A percentile compares a stretch with the other conserved stretches of the same genome.
Evolutionary conservation across 2,329 filamentous ascomycete species (phyloP).

Genomic region (Diaporthe aspalathi): DNA sequence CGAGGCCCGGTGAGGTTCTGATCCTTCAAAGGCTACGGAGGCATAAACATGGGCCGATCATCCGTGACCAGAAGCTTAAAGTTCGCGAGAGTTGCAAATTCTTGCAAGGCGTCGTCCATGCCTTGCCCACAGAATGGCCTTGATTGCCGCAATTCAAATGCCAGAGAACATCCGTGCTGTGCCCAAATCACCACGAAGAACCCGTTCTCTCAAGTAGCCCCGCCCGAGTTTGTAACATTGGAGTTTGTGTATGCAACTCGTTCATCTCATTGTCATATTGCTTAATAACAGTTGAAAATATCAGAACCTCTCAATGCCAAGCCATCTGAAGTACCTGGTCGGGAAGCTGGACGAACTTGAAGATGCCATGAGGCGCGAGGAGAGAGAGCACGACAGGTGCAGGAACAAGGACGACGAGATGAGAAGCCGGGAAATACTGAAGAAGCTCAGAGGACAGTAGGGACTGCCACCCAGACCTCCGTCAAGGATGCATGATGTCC

Average conservation of each 20-base stretch:
- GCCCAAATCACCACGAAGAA: neutral
- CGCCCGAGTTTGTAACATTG: no score
- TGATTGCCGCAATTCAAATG: no score
- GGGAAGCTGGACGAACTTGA: neutral
- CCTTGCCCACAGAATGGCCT: rapidly evolving
- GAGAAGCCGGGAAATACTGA: constrained; percentile 7
- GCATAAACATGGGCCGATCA: neutral
- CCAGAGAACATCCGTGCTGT: neutral
- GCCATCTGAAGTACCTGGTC: neutral
- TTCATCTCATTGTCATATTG: no score
- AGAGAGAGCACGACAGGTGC: neutral
- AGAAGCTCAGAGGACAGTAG: neutral
- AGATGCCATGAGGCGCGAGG: constrained; percentile 1
- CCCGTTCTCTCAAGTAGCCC: neutral
- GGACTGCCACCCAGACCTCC: neutral
- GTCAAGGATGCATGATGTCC: no score
- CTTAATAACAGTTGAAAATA: neutral
- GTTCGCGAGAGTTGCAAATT: neutral
- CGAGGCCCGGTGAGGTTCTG: neutral
- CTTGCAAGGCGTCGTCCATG: neutral
- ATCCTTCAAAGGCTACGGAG: constrained; percentile 13
- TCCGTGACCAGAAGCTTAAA: neutral
- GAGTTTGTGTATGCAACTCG: neutral
- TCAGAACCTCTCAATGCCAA: neutral
- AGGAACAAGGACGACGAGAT: neutral